These are phyloP conservation scores for Scutellaria barbata DNA, from an alignment of 257 asterid genomes.

Conservation along the genomic window DNA sequence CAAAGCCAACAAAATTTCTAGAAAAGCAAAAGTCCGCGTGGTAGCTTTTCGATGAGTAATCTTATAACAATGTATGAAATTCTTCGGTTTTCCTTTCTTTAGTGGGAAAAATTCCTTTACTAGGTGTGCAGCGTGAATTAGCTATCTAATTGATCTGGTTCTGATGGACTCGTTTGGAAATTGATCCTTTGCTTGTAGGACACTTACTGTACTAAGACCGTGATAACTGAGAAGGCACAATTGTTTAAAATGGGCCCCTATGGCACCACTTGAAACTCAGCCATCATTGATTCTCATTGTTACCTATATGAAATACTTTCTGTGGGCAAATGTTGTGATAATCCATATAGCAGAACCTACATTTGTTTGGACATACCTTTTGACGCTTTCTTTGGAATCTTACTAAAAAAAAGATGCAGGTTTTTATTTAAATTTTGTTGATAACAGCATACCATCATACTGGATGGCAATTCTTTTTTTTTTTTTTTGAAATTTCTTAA, in stretches of 20 bases:
- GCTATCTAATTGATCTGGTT: slow-evolving; percentile 5
- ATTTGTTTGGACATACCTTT: slow-evolving; percentile 3
- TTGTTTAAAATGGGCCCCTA: background rate
- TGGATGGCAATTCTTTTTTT: slow-evolving; percentile 22
- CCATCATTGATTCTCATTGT: slow-evolving; percentile 23
- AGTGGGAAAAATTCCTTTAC: slow-evolving; percentile 13
- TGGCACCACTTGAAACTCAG: slow-evolving; percentile 10
- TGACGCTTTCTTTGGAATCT: slow-evolving; percentile 7
- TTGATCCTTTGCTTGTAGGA: background rate
- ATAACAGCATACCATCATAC: slow-evolving; percentile 7
- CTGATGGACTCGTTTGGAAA: slow-evolving; percentile 12
- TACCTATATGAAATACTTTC: slow-evolving; percentile 15
- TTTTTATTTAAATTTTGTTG: slow-evolving; percentile 13
- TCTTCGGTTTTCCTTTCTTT: slow-evolving; percentile 10
- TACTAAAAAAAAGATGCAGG: slow-evolving; percentile 12
- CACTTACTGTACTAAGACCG: background rate
- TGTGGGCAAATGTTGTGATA: slow-evolving; percentile 19
- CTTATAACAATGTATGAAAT: background rate
- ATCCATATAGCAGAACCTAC: slow-evolving; percentile 6
- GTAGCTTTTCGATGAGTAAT: slow-evolving; percentile 9
- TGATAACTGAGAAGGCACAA: background rate
- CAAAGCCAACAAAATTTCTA: background rate
- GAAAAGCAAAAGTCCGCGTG: background rate
- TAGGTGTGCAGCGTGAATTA: slow-evolving; percentile 5
- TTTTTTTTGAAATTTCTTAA: background rate